Evolutionary conservation across 768 basidiomycete species (phyloP).

Genomic region (Tephrocybe sp.): DNA sequence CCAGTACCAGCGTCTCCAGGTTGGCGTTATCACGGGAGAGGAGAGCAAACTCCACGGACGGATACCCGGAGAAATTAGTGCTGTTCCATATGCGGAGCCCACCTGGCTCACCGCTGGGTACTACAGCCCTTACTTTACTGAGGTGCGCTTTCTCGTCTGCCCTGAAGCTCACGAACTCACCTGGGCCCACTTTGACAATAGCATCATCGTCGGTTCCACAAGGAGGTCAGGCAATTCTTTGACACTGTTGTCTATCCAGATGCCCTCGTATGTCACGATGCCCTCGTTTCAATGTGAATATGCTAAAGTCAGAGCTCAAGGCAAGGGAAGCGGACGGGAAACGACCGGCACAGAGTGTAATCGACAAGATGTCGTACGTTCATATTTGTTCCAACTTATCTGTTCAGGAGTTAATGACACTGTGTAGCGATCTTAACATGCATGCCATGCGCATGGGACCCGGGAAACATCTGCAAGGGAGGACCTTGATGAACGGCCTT

Average conservation of each 20-base stretch:
- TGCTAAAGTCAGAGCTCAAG: slow-evolving; percentile 23
- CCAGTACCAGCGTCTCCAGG: slow-evolving; percentile 59
- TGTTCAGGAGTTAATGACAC: too few relatives aligned
- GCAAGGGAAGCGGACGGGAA: slow-evolving; percentile 86
- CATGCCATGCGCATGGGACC: slow-evolving; percentile 95
- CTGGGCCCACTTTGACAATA: slow-evolving; percentile 18
- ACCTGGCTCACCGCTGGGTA: slow-evolving; percentile 68
- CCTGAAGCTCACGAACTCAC: neutral
- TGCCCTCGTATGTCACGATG: slow-evolving; percentile 23
- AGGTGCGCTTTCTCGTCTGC: slow-evolving; percentile 39
- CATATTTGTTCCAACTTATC: slow-evolving; percentile 50
- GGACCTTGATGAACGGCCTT: slow-evolving; percentile 74
- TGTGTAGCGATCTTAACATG: slow-evolving; percentile 59
- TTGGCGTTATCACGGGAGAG: slow-evolving; percentile 64
- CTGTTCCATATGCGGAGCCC: slow-evolving; percentile 79
- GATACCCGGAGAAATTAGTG: slow-evolving; percentile 52
- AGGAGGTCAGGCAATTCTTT: slow-evolving; percentile 58
- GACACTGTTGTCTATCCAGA: slow-evolving; percentile 62
- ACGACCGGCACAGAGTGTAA: slow-evolving; percentile 71
- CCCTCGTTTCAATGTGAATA: neutral
- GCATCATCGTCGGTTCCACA: slow-evolving; percentile 57
- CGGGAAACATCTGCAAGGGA: slow-evolving; percentile 86
- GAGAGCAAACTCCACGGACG: slow-evolving; percentile 44
- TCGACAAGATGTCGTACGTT: slow-evolving; percentile 85
- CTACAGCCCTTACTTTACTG: slow-evolving; percentile 72